Evolutionary conservation across 495 filamentous ascomycete species (phyloP).

Genomic region (Aspergillus indologenus): DNA sequence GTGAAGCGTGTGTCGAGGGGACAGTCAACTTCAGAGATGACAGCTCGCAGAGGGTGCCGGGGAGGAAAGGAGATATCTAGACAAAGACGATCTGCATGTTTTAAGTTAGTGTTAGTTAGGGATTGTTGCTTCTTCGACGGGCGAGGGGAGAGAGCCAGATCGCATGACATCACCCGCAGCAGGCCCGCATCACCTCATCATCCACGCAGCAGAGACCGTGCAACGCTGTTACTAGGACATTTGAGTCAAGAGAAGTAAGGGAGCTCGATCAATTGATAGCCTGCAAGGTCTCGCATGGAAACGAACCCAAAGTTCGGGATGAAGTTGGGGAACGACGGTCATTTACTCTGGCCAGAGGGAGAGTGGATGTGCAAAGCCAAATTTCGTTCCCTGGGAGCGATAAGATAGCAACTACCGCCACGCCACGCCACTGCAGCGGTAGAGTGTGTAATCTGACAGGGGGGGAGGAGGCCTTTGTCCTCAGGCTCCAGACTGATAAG

Average conservation of each 20-base stretch:
- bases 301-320: neutral
- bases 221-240: neutral
- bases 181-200: conserved; percentile 6
- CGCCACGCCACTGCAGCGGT: too few relatives aligned
- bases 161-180: conserved; percentile 5
- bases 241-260: neutral
- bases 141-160: conserved; percentile 3
- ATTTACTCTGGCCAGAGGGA: too few relatives aligned
- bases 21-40: neutral
- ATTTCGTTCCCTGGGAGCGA: neutral
- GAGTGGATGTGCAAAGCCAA: neutral
- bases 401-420: neutral
- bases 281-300: neutral
- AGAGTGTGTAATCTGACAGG: too few relatives aligned
- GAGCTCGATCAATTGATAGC: neutral
- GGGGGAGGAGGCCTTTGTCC: too few relatives aligned
- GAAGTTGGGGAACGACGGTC: too few relatives aligned
- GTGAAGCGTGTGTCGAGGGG: neutral
- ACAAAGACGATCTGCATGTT: neutral
- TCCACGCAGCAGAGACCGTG: neutral
- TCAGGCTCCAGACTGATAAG: neutral
- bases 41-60: neutral
- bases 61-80: neutral
- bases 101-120: neutral
- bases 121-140: neutral